Evolutionary conservation across 2,329 filamentous ascomycete species (phyloP), one percentile per base, ranked within the genome.

Genomic region (Hyphodiscus sp.): DNA sequence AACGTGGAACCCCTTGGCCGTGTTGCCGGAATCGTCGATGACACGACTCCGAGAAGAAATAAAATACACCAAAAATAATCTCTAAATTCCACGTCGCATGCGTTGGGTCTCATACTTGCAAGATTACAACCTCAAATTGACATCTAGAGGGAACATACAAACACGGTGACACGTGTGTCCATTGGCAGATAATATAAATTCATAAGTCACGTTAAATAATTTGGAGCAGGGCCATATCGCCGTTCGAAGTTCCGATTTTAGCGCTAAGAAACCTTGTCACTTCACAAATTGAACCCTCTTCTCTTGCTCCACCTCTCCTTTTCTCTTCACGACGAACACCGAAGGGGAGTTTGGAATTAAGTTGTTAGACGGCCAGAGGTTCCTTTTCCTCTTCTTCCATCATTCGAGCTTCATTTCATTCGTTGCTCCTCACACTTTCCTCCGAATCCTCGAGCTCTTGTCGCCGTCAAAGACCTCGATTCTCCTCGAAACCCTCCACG

Each of bases 381-480:
- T 43, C 38, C 44, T 48, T 48, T 44, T 54, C 29, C 42, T 46
- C 48, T 50, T 50, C 52, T 52, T 47, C 38, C 47, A 52, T 47
- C 68, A 74, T 1, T 74, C 43, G 30, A 20, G 51, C 47, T 13
- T 46, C 51, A 15, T 48, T 20, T 51, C 47, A 38, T 46, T 47
- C 47, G 42, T 58, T 51, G 51, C 74, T 23, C 75, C 77, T 2
- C 78, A 85, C 56, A 76, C 78, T 1, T 67, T 77, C 38, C 74
- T 78, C 53, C 72, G 74, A 38, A 38, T 33, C 64, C 70, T 49
- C 62, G 84, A 3, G 82, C 82, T 1, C 82, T 83, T 0, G 71
- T 95, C 54, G 70, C 77, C 15, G 20, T 74, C 76, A 60, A 85
- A 81, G 67, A 85, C 80, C 0, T 64, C 73, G 8, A 72, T 79